Percentiles rank a stretch among this genome's conserved stretches.
Evolutionary conservation across 805 yeast species (phyloP).

Genomic region (Lipomyces spencermartinsiae): DNA sequence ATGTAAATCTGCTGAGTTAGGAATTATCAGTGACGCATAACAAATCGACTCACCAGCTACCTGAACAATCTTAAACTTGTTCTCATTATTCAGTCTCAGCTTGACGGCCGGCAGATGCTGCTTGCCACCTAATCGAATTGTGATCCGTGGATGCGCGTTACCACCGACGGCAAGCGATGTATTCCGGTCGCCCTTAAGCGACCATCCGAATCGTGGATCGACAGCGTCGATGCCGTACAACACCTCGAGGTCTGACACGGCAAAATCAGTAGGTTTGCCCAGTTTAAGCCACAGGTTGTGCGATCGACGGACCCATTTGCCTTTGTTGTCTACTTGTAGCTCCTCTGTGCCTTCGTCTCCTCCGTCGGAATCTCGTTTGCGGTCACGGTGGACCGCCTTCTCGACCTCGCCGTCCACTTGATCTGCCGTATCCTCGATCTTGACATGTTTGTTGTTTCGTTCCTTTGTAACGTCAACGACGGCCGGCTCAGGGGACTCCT

Average conservation of each 20-base stretch:
- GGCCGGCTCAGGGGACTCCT: slow-evolving; percentile 15
- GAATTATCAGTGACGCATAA: not conserved
- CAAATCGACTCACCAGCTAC: slow-evolving; percentile 60
- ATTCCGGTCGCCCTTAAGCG: slow-evolving; percentile 43
- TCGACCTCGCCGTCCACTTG: slow-evolving; percentile 46
- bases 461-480: not conserved
- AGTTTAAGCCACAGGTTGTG: slow-evolving; percentile 67
- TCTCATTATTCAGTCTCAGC: slow-evolving; percentile 51
- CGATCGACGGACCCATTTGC: slow-evolving; percentile 32
- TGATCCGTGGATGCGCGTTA: slow-evolving; percentile 43
- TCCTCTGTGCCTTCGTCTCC: not conserved
- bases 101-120: slow-evolving; percentile 39
- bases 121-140: slow-evolving; percentile 38
- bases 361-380: slow-evolving; percentile 16
- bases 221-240: slow-evolving; percentile 74
- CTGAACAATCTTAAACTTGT: slow-evolving; percentile 79
- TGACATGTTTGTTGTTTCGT: not conserved
- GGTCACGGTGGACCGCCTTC: slow-evolving; percentile 20
- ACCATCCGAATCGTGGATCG: slow-evolving; percentile 82
- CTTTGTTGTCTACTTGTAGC: slow-evolving; percentile 53
- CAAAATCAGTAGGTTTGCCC: slow-evolving; percentile 50
- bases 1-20: slow-evolving; percentile 60
- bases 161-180: slow-evolving; percentile 39
- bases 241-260: slow-evolving; percentile 67
- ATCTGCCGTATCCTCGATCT: slow-evolving; percentile 24